Evolutionary conservation across 495 filamentous ascomycete species (phyloP).

Genomic region (Podospora australis): DNA sequence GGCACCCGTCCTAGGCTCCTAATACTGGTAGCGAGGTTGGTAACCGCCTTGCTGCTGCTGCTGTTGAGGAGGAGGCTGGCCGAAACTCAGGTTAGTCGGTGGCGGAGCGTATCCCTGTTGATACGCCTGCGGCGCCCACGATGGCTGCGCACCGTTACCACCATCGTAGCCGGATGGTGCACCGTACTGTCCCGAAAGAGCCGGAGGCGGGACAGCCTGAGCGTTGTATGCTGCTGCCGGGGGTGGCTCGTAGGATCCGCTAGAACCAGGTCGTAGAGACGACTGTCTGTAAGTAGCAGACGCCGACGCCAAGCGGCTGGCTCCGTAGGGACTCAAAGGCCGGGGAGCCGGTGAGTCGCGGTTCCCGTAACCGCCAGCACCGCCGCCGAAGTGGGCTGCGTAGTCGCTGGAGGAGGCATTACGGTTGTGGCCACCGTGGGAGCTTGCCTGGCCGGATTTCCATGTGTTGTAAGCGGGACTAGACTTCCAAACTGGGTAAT

Average conservation of each 20-base stretch:
- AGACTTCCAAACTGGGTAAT: constrained; percentile 42
- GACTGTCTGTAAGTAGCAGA: constrained; percentile 36
- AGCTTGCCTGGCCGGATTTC: constrained; percentile 10
- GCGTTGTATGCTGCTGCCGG: constrained; percentile 23
- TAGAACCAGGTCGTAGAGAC: constrained; percentile 37
- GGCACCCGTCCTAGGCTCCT: too few relatives aligned
- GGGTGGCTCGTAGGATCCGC: constrained; percentile 41
- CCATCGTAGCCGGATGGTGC: too few relatives aligned
- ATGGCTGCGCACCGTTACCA: too few relatives aligned
- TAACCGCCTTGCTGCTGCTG: too few relatives aligned
- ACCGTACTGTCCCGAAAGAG: too few relatives aligned
- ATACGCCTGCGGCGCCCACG: too few relatives aligned
- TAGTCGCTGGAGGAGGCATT: constrained; percentile 27
- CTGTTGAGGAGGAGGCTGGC: too few relatives aligned
- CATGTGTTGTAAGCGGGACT: too few relatives aligned
- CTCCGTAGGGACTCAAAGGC: constrained; percentile 35
- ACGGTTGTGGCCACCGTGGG: constrained; percentile 29
- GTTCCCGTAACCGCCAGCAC: constrained; percentile 16
- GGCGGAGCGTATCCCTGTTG: too few relatives aligned
- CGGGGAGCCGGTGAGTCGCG: constrained; percentile 37
- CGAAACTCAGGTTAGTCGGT: too few relatives aligned
- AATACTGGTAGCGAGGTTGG: too few relatives aligned
- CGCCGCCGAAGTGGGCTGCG: neutral
- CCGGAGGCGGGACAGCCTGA: too few relatives aligned
- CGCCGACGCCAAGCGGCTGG: constrained; percentile 15